phyloP scores from a whole-genome alignment of 2,329 filamentous ascomycete species.

The Cordyceps javanica region DNA sequence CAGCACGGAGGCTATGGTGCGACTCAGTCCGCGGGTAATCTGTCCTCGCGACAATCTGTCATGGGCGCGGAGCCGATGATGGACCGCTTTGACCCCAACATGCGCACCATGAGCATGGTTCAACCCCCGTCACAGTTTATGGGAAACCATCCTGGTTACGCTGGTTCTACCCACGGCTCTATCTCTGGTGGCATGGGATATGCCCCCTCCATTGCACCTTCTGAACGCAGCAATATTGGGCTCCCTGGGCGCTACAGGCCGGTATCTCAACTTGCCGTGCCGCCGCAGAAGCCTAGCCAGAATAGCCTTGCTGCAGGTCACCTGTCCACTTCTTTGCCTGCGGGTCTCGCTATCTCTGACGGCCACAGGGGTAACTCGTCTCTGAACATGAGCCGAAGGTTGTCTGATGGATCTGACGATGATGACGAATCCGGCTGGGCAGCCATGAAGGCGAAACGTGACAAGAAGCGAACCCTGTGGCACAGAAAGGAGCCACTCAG shows the following conservation, averaged over 20 bases:
- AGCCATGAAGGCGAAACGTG: conserved; percentile 62
- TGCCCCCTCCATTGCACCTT: conserved; percentile 86
- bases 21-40: conserved; percentile 38
- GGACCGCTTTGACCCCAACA: conserved; percentile 41
- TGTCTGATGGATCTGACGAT: conserved; percentile 40
- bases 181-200: conserved; percentile 52
- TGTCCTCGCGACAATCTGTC: conserved; percentile 39
- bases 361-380: conserved; percentile 28
- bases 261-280: conserved; percentile 58
- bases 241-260: conserved; percentile 86
- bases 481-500: conserved; percentile 51
- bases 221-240: conserved; percentile 89
- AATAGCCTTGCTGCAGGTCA: conserved; percentile 26
- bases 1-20: conserved; percentile 23
- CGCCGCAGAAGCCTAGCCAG: conserved; percentile 22
- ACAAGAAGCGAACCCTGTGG: conserved; percentile 63
- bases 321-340: conserved; percentile 30
- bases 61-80: conserved; percentile 38
- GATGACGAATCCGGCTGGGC: conserved; percentile 66
- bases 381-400: conserved; percentile 33
- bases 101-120: conserved; percentile 78
- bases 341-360: conserved; percentile 25
- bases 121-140: conserved; percentile 61
- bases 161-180: conserved; percentile 22
- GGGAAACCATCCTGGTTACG: conserved; percentile 33